A percentile compares a stretch with the other conserved stretches of the same genome.
Evolutionary conservation across 306 rosid genomes (phyloP).

Genomic region (Medicago ruthenica): DNA sequence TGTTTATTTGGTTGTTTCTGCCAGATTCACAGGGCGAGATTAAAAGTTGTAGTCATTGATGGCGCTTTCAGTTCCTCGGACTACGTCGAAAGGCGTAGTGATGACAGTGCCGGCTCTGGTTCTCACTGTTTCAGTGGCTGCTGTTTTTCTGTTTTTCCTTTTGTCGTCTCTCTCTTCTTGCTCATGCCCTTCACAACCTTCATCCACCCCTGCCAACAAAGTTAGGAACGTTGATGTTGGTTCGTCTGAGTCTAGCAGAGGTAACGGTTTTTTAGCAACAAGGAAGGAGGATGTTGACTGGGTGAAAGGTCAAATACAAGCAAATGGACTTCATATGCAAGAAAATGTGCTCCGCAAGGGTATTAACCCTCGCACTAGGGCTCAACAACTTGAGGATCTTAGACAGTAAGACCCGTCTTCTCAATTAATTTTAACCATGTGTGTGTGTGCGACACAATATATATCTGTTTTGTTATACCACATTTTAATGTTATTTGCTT

Average conservation of each 20-base stretch:
- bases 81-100: conserved; percentile 72
- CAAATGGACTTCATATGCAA: conserved; percentile 83
- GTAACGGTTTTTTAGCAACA: conserved; percentile 33
- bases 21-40: conserved; percentile 21
- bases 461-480: conserved; percentile 19
- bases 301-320: conserved; percentile 79
- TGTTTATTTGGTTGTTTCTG: conserved; percentile 26
- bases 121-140: conserved; percentile 62
- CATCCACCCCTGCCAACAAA: conserved; percentile 27
- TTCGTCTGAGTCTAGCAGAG: conserved; percentile 19
- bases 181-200: conserved; percentile 58
- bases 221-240: conserved; percentile 15
- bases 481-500: conserved; percentile 11
- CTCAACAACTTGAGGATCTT: conserved; percentile 86
- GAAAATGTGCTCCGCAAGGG: conserved; percentile 91
- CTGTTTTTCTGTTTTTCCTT: conserved; percentile 70
- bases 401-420: conserved; percentile 54
- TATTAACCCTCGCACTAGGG: conserved; percentile 85
- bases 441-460: background rate
- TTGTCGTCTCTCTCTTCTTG: conserved; percentile 82
- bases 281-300: conserved; percentile 81
- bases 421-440: conserved; percentile 4
- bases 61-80: conserved; percentile 64
- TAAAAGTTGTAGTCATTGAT: conserved; percentile 31
- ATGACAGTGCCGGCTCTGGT: conserved; percentile 71